These are phyloP conservation scores for Xylaria castorea DNA, from an alignment of 495 filamentous ascomycete genomes.

Conservation along the genomic window DNA sequence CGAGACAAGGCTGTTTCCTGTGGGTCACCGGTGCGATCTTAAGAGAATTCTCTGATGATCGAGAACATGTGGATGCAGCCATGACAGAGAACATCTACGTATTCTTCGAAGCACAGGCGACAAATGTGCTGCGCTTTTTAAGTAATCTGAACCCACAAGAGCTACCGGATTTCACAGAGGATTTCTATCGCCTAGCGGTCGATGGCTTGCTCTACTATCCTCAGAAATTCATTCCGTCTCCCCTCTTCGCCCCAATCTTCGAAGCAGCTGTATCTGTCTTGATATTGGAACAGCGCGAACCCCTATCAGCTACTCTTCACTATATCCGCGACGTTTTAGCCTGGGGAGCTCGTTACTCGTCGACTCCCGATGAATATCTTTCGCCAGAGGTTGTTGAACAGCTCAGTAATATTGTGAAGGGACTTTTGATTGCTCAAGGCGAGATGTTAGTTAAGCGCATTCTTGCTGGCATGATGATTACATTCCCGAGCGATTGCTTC, in stretches of 20 bases:
- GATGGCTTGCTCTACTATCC: slow-evolving; percentile 94
- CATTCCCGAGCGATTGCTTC: slow-evolving; percentile 93
- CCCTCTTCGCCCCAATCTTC: slow-evolving; percentile 80
- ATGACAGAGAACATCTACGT: slow-evolving; percentile 89
- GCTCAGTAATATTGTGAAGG: slow-evolving; percentile 73
- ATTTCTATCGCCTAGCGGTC: slow-evolving; percentile 92
- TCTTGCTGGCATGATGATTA: slow-evolving; percentile 98
- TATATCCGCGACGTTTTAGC: slow-evolving; percentile 92
- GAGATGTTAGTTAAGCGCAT: slow-evolving; percentile 82
- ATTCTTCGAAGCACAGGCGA: slow-evolving; percentile 92
- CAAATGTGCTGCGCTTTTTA: slow-evolving; percentile 84
- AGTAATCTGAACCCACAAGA: slow-evolving; percentile 86
- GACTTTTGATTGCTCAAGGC: slow-evolving; percentile 73
- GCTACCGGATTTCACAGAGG: slow-evolving; percentile 96
- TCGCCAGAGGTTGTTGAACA: slow-evolving; percentile 58
- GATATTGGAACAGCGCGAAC: slow-evolving; percentile 86
- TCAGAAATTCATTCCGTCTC: slow-evolving; percentile 75
- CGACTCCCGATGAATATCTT: slow-evolving; percentile 72
- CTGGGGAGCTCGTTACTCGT: slow-evolving; percentile 75
- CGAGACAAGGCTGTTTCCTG: slow-evolving; percentile 93
- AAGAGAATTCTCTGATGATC: slow-evolving; percentile 90
- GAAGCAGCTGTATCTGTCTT: slow-evolving; percentile 84
- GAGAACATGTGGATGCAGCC: slow-evolving; percentile 78
- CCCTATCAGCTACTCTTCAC: slow-evolving; percentile 87
- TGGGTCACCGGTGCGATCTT: slow-evolving; percentile 96